Evolutionary conservation across 371 early-diverging fungal species (phyloP), one percentile per base, ranked within the genome.

Genomic region (Mortierella sp.): DNA sequence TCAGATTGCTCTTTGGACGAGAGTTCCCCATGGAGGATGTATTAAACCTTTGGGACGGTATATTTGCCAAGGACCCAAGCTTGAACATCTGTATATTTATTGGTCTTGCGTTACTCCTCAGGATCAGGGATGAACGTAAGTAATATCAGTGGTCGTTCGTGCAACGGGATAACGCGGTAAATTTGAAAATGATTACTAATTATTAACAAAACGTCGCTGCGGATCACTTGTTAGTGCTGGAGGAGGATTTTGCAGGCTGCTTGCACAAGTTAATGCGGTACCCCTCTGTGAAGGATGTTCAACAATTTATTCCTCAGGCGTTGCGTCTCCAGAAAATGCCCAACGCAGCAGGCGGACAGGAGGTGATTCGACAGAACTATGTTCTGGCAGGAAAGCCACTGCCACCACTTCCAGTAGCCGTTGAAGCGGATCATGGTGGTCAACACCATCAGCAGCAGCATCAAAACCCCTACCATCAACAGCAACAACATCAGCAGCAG

Each of bases 1-100:
- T 97, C 60, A 93, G 98, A n/a, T 89, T 98, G 50, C 91, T 98
- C 14, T 98, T 97, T 91, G 95, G 96, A 42, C 90, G 98, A 55
- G 98, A 98, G 88, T 95, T 98, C 72, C 89, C 94, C 3, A 92
- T 96, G 13, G 88, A 93, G 14, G 90, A 94, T n/a, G 89, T 95
- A 10, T 79, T 97, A 44, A 72, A 83, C n/a, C 88, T 98, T 60
- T 98, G 98, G 98, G 97, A 97, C 80, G 96, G 95, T 14, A 90
- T 98, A 14, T 95, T 97, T 89, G 95, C 96, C 9, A 93, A 96
- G 68, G 95, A 95, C 78, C 89, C 91, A 8, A 91, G 93, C 9
- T 87, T 97, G 42, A 89, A 92, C 26, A 92, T 97, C 54, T 95
- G 93, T 6, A 97, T 97, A 76, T 98, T 95, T 91, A 87, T 97